A percentile compares a stretch with the other conserved stretches of the same genome.
These are phyloP conservation scores for Chara braunii DNA, from an alignment of 139 green algal genomes.

Conservation along the genomic window DNA sequence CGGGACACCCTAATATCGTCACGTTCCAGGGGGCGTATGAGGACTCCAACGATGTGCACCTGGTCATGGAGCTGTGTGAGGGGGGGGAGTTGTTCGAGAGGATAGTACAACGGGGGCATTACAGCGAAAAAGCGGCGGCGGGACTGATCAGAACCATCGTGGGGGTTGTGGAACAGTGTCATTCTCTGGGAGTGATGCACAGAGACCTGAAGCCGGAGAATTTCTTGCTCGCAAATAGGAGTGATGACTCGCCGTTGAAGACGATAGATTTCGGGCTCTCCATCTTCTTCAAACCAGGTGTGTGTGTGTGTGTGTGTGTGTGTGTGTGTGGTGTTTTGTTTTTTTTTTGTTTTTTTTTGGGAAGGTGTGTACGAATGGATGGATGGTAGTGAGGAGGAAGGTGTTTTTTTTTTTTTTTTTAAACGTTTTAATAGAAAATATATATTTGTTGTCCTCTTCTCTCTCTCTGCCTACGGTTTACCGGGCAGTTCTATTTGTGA, in stretches of 20 bases:
- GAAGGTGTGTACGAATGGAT: conserved; percentile 76
- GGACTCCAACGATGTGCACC: conserved; percentile 33
- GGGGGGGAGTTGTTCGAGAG: conserved; percentile 95
- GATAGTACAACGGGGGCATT: conserved; percentile 77
- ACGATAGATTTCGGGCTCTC: conserved; percentile 90
- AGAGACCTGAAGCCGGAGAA: conserved; percentile 84
- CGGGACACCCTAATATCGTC: conserved; percentile 67
- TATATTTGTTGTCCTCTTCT: no score
- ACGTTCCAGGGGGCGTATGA: conserved; percentile 25
- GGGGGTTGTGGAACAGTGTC: conserved; percentile 82
- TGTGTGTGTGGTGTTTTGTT: no score
- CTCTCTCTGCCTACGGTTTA: no score
- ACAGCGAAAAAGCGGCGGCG: conserved; percentile 77
- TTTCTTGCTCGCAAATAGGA: conserved; percentile 82
- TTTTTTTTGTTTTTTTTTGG: no score
- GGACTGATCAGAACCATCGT: conserved; percentile 77
- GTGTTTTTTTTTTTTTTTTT: conserved; percentile 86
- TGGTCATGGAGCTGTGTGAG: conserved; percentile 80
- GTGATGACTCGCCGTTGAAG: conserved; percentile 64
- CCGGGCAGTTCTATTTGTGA: no score
- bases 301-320: no score
- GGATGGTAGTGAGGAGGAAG: conserved; percentile 73
- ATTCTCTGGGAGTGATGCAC: conserved; percentile 91
- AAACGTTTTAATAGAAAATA: conserved; percentile 62
- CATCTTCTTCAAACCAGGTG: conserved; percentile 71